Evolutionary conservation across 306 rosid species (phyloP).

Genomic region (Ochetophila trinervis): DNA sequence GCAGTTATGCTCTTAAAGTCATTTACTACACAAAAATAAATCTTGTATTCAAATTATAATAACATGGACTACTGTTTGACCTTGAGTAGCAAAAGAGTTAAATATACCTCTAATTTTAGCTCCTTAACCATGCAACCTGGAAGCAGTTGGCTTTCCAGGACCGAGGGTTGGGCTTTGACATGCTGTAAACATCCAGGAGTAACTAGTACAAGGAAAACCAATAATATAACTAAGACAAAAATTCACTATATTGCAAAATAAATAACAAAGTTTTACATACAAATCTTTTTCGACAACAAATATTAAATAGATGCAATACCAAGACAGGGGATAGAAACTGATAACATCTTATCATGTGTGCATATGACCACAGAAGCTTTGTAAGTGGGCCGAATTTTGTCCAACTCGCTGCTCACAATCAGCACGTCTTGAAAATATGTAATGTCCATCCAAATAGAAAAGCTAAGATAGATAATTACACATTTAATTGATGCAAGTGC

Average conservation of each 20-base stretch:
- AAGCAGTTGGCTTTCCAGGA: constrained; percentile 22
- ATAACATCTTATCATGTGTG: constrained; percentile 11
- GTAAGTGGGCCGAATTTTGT: constrained; percentile 39
- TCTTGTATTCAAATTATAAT: neutral
- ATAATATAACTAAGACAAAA: constrained; percentile 4
- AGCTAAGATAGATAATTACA: neutral
- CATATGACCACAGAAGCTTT: constrained; percentile 28
- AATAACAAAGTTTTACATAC: neutral
- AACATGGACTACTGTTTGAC: neutral
- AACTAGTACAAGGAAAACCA: constrained; percentile 28
- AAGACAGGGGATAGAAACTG: constrained; percentile 32
- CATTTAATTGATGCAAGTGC: too few relatives aligned
- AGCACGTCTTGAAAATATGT: constrained; percentile 27
- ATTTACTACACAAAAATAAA: neutral
- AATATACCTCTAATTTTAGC: constrained; percentile 47
- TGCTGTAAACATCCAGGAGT: constrained; percentile 28
- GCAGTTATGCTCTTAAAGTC: neutral
- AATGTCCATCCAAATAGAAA: neutral
- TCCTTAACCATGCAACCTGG: constrained; percentile 42
- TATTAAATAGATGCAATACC: constrained; percentile 18
- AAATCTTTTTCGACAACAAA: neutral
- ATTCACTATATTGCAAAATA: neutral
- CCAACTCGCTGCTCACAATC: constrained; percentile 34
- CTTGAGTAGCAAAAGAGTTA: neutral
- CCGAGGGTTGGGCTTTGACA: constrained; percentile 29